Evolutionary conservation across 164 flowering plant species (phyloP).

Genomic region (Vitis riparia): DNA sequence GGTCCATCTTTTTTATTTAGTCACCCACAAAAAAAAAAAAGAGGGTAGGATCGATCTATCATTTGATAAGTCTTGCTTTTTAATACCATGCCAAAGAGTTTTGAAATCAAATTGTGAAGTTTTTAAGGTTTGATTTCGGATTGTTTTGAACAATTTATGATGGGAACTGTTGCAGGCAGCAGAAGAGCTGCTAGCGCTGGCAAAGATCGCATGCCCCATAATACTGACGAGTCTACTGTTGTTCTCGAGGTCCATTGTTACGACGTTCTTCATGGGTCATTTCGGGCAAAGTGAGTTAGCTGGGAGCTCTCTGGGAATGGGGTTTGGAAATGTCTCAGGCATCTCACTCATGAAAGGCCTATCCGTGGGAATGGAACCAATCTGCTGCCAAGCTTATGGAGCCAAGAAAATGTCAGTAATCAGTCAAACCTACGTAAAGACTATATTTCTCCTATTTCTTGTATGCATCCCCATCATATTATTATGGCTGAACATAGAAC

Average conservation of each 20-base stretch:
- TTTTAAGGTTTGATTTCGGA: too few species aligned
- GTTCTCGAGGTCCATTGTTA: constrained; percentile 39
- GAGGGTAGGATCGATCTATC: too few species aligned
- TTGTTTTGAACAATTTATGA: too few species aligned
- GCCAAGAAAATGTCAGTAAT: constrained; percentile 54
- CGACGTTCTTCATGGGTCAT: constrained; percentile 55
- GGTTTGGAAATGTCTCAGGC: constrained; percentile 58
- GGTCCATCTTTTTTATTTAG: too few species aligned
- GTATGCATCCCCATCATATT: constrained; percentile 37
- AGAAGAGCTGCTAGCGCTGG: constrained; percentile 42
- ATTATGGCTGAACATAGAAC: constrained; percentile 59
- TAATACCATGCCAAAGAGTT: too few species aligned
- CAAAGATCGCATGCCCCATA: constrained; percentile 45
- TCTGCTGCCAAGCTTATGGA: constrained; percentile 66
- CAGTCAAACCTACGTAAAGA: constrained; percentile 45
- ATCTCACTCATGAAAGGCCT: constrained; percentile 56
- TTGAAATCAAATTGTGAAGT: too few species aligned
- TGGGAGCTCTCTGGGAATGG: constrained; percentile 54
- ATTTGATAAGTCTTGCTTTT: too few species aligned
- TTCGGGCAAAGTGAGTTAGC: constrained; percentile 48
- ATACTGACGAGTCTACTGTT: constrained; percentile 38
- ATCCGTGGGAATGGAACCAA: constrained; percentile 65
- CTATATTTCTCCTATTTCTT: constrained; percentile 42
- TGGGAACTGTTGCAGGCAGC: constrained; percentile 29
- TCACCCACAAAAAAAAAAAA: too few species aligned